Evolutionary conservation across 208 protist genomes (phyloP), one percentile per base, ranked within the genome.

Genomic region (Leptomonas seymouri): DNA sequence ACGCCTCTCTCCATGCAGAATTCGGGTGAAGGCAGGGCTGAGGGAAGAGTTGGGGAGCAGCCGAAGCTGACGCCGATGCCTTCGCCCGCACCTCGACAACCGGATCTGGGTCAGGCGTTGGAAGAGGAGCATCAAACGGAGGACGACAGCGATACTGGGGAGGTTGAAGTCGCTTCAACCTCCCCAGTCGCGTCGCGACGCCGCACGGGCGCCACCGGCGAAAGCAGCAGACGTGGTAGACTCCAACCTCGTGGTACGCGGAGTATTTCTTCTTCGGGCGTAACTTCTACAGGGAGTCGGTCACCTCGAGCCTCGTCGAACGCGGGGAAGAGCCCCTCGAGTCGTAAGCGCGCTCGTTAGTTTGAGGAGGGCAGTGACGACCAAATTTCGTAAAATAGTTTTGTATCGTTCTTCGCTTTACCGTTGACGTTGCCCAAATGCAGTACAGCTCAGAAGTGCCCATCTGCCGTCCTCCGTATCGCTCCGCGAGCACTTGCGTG

Each of bases 31-130:
- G n/a, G 25, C 28, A 44, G 36, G 2, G 23, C 27, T 8, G 39
- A 31, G 12, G 20, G 51, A 34, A 3, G 28, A 12, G 20, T 23
- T 16, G 41, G 39, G 18, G 41, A 48, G 8, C 1, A 49, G 27
- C 23, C 21, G 20, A 18, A 48, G 2, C 23, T 20, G 18, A 6
- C 30, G 16, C 27, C 55, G 9, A 25, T 63, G 66, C 14, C 55
- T 0, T 71, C 66, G 14, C 66, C 66, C 30, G 57, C 48, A 30
- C 67, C 56, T 6, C 67, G 31, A 25, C 56, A 50, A 36, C 57
- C 55, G 15, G 27, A 42, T 27, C 31, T 72, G 0, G 57, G 25
- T 20, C n/a, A n/a, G n/a, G 67, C 63, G 34, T 30, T 59, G 54
- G 21, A 30, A 28, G 23, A 7, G 23, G 21, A 27, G 51, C 3